phyloP scores from a whole-genome alignment of 208 protist species.

The Crithidia thermophila region DNA sequence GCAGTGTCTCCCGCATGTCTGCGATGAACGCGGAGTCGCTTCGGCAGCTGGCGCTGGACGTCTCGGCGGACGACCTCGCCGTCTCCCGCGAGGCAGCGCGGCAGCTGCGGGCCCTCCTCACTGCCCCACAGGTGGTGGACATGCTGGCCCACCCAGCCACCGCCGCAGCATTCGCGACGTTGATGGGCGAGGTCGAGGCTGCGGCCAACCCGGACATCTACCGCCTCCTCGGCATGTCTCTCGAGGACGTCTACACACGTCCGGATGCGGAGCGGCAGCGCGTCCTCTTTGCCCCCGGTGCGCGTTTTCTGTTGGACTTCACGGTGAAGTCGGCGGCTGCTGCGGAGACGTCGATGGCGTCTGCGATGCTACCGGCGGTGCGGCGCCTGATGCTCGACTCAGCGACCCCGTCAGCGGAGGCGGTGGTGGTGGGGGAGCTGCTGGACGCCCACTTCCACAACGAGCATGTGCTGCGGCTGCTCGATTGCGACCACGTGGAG shows the following conservation, averaged over 20 bases:
- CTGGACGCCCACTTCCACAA: constrained; percentile 43
- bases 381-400: constrained; percentile 26
- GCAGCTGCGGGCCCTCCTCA: constrained; percentile 28
- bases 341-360: constrained; percentile 28
- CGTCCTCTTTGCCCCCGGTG: constrained; percentile 35
- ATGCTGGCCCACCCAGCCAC: constrained; percentile 16
- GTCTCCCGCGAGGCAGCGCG: constrained; percentile 33
- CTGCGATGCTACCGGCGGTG: constrained; percentile 18
- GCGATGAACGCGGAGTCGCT: constrained; percentile 37
- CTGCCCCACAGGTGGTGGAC: constrained; percentile 20
- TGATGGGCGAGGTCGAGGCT: constrained; percentile 49
- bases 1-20: neutral
- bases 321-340: constrained; percentile 28
- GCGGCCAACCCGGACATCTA: constrained; percentile 59
- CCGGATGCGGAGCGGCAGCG: neutral
- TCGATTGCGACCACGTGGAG: constrained; percentile 69
- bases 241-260: constrained; percentile 33
- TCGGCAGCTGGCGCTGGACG: constrained; percentile 22
- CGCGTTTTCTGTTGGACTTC: constrained; percentile 43
- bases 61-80: constrained; percentile 46
- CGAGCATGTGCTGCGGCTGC: constrained; percentile 65
- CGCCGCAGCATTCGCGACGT: constrained; percentile 2
- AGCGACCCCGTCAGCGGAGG: neutral
- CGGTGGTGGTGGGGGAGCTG: constrained; percentile 33
- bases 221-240: constrained; percentile 30